These are phyloP conservation scores for Paraleonurus japonicus DNA, from an alignment of 257 asterid genomes.

Conservation along the genomic window DNA sequence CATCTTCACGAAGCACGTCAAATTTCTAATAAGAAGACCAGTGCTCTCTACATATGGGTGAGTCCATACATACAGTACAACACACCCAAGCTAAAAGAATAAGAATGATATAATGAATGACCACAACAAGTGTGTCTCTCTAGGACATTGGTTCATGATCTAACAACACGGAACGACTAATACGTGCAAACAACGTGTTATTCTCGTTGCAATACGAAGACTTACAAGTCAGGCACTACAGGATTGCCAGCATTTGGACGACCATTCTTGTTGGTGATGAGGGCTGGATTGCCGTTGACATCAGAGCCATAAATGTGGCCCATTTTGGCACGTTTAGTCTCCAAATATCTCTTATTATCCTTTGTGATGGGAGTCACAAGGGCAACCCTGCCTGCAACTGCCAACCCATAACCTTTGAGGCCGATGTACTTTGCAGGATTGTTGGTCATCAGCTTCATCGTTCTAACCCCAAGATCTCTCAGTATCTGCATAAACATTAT, in stretches of 20 bases:
- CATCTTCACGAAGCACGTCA: not conserved
- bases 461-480: constrained; percentile 93
- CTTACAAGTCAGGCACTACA: constrained; percentile 28
- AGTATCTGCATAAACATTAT: constrained; percentile 60
- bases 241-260: constrained; percentile 25
- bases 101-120: constrained; percentile 28
- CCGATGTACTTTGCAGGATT: constrained; percentile 93
- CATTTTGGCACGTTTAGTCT: constrained; percentile 91
- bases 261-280: constrained; percentile 45
- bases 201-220: not conserved
- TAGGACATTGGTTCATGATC: constrained; percentile 11
- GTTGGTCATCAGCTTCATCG: constrained; percentile 96
- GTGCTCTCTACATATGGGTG: constrained; percentile 9
- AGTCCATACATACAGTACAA: not conserved
- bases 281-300: constrained; percentile 47
- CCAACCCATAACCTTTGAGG: constrained; percentile 90
- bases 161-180: not conserved
- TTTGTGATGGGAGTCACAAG: constrained; percentile 71
- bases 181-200: not conserved
- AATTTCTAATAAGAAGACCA: not conserved
- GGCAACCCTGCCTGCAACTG: constrained; percentile 81
- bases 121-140: not conserved
- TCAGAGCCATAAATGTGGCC: constrained; percentile 84
- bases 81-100: constrained; percentile 23
- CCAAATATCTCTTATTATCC: constrained; percentile 85